Evolutionary conservation across 495 filamentous ascomycete genomes (phyloP).

Genomic region (Xylaria telfairii): DNA sequence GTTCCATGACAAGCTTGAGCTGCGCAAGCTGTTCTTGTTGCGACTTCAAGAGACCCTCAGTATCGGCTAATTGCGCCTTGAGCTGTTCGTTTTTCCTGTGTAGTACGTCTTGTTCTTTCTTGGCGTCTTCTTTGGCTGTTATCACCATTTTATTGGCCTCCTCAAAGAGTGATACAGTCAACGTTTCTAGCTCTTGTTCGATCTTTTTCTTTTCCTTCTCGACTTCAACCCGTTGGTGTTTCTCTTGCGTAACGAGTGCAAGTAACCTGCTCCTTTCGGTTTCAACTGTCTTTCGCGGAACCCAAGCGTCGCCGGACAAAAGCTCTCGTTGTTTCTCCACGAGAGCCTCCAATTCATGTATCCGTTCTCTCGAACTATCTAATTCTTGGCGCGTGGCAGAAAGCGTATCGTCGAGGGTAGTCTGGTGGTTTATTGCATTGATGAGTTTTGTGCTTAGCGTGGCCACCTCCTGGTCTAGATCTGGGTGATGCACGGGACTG

Average conservation of each 20-base stretch:
- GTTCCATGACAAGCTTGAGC: constrained; percentile 89
- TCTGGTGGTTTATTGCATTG: constrained; percentile 97
- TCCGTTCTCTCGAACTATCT: constrained; percentile 70
- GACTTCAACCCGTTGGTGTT: constrained; percentile 70
- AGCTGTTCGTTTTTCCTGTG: constrained; percentile 82
- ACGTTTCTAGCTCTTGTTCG: constrained; percentile 80
- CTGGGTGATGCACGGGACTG: constrained; percentile 63
- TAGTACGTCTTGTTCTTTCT: constrained; percentile 74
- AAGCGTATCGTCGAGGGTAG: constrained; percentile 86
- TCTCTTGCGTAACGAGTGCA: constrained; percentile 63
- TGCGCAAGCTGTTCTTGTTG: constrained; percentile 94
- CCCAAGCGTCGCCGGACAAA: constrained; percentile 72
- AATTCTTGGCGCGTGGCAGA: constrained; percentile 82
- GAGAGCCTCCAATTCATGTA: constrained; percentile 69
- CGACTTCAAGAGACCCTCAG: constrained; percentile 81
- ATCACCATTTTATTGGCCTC: constrained; percentile 98
- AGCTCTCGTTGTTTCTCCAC: constrained; percentile 57
- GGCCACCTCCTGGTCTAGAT: constrained; percentile 86
- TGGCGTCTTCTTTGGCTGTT: constrained; percentile 65
- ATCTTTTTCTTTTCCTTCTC: constrained; percentile 73
- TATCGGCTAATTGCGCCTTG: constrained; percentile 77
- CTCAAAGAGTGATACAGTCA: constrained; percentile 90
- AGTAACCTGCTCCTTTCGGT: constrained; percentile 49
- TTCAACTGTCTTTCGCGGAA: constrained; percentile 61
- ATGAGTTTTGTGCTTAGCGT: constrained; percentile 93